Percentiles rank a stretch among this genome's conserved stretches.
Evolutionary conservation across 805 yeast genomes (phyloP).

Genomic region (Metschnikowia cubensis): DNA sequence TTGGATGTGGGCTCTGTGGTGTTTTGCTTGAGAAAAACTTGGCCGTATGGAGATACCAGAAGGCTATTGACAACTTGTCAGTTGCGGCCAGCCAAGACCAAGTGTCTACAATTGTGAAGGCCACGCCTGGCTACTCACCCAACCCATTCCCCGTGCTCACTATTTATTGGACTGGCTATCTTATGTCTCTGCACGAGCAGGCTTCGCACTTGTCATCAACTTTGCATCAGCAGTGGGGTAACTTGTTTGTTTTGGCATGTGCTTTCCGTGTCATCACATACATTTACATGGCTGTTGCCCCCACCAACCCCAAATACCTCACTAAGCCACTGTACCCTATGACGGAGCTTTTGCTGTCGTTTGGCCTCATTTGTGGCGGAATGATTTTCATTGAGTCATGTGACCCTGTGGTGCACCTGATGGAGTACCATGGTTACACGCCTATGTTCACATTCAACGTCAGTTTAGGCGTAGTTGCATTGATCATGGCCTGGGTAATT

Average conservation of each 20-base stretch:
- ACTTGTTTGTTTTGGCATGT: slow-evolving; percentile 75
- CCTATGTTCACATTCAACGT: slow-evolving; percentile 89
- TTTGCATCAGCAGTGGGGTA: slow-evolving; percentile 93
- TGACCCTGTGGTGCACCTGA: slow-evolving; percentile 75
- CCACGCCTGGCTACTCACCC: slow-evolving; percentile 75
- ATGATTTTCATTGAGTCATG: slow-evolving; percentile 88
- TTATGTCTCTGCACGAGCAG: slow-evolving; percentile 94
- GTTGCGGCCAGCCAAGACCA: slow-evolving; percentile 7
- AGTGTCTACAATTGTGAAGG: slow-evolving; percentile 20
- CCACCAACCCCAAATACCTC: slow-evolving; percentile 22
- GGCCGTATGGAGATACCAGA: slow-evolving; percentile 54
- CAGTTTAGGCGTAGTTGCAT: slow-evolving; percentile 70
- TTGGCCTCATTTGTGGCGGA: slow-evolving; percentile 85
- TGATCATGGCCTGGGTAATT: slow-evolving; percentile 89
- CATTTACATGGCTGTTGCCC: slow-evolving; percentile 43
- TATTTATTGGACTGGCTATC: slow-evolving; percentile 91
- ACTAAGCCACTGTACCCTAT: slow-evolving; percentile 57
- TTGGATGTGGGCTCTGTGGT: slow-evolving; percentile 93
- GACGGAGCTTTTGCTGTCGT: slow-evolving; percentile 77
- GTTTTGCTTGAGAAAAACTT: slow-evolving; percentile 70
- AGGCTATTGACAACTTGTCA: slow-evolving; percentile 25
- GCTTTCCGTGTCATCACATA: slow-evolving; percentile 68
- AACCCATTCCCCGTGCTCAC: slow-evolving; percentile 94
- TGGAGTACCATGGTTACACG: slow-evolving; percentile 79
- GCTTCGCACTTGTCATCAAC: slow-evolving; percentile 71